phyloP scores from a whole-genome alignment of 2,329 filamentous ascomycete genomes.

The Metarhizium guizhouense region DNA sequence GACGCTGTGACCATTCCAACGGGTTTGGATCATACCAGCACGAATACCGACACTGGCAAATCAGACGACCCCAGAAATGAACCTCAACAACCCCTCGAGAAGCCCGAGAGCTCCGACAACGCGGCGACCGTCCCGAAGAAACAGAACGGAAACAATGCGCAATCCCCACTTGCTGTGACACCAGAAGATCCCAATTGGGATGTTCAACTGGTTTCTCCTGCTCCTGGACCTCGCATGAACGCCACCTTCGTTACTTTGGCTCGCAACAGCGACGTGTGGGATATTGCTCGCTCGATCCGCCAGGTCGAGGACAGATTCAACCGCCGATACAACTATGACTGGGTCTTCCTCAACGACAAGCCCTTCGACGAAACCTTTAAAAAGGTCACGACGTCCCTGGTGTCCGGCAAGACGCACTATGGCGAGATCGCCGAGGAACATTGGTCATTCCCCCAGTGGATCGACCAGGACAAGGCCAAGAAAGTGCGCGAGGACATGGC shows the following conservation, averaged over 20 bases:
- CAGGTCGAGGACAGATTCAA: conserved; percentile 98
- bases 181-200: conserved; percentile 45
- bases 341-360: conserved; percentile 97
- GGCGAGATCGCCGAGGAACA: conserved; percentile 84
- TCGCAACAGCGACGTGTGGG: conserved; percentile 90
- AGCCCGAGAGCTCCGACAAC: conserved; percentile 14
- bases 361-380: conserved; percentile 92
- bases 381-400: conserved; percentile 76
- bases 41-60: background rate
- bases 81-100: conserved; percentile 7
- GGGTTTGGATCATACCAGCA: background rate
- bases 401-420: conserved; percentile 90
- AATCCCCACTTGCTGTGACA: conserved; percentile 40
- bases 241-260: conserved; percentile 96
- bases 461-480: conserved; percentile 87
- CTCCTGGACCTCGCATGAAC: conserved; percentile 73
- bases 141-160: conserved; percentile 15
- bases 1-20: conserved; percentile 26
- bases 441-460: conserved; percentile 95
- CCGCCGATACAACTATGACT: conserved; percentile 92
- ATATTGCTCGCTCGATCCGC: conserved; percentile 90
- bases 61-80: background rate
- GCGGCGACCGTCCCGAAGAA: conserved; percentile 15
- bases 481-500: conserved; percentile 92
- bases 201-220: conserved; percentile 39